A percentile compares a stretch with the other conserved stretches of the same genome.
phyloP scores from a whole-genome alignment of 2,329 filamentous ascomycete species.

The Elsinoe ampelina region DNA sequence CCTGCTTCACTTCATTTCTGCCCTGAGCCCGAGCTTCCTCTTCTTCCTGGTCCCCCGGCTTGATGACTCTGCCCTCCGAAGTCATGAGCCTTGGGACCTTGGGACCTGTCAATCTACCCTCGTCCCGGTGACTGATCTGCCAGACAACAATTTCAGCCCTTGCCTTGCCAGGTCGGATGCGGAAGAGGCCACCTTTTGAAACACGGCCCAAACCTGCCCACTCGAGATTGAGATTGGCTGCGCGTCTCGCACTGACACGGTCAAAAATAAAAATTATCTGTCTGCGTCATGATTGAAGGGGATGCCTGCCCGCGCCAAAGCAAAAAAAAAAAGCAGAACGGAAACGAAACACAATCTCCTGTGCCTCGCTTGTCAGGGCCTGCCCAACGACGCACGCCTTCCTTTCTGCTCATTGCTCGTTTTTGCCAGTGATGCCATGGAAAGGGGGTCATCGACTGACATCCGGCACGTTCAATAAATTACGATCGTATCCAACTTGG shows the following conservation, averaged over 20 bases:
- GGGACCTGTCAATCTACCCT: slow-evolving; percentile 4
- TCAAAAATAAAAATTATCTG: slow-evolving; percentile 1
- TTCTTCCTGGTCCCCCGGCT: neutral
- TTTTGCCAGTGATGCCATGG: slow-evolving; percentile 3
- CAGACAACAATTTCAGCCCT: slow-evolving; percentile 4
- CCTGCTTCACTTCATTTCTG: slow-evolving; percentile 8
- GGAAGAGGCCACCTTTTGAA: neutral
- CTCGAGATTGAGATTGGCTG: slow-evolving; percentile 10
- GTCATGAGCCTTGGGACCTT: neutral
- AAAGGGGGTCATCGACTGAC: slow-evolving; percentile 4
- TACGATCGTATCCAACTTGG: slow-evolving; percentile 4
- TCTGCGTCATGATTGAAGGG: slow-evolving; percentile 11
- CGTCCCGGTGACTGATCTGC: neutral
- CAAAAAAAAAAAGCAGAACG: slow-evolving; percentile 6
- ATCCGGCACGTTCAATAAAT: slow-evolving; percentile 12
- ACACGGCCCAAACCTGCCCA: slow-evolving; percentile 9
- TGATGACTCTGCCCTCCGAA: too few species aligned
- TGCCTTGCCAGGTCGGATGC: slow-evolving; percentile 7
- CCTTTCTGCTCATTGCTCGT: slow-evolving; percentile 10
- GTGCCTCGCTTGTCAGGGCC: slow-evolving; percentile 10
- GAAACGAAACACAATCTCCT: slow-evolving; percentile 10
- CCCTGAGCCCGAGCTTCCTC: neutral
- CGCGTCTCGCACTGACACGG: slow-evolving; percentile 2
- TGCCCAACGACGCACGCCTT: slow-evolving; percentile 9
- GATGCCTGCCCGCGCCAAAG: neutral